These are phyloP conservation scores for Skeletonema tropicum DNA, from an alignment of 108 stramenopile species.

Conservation along the genomic window DNA sequence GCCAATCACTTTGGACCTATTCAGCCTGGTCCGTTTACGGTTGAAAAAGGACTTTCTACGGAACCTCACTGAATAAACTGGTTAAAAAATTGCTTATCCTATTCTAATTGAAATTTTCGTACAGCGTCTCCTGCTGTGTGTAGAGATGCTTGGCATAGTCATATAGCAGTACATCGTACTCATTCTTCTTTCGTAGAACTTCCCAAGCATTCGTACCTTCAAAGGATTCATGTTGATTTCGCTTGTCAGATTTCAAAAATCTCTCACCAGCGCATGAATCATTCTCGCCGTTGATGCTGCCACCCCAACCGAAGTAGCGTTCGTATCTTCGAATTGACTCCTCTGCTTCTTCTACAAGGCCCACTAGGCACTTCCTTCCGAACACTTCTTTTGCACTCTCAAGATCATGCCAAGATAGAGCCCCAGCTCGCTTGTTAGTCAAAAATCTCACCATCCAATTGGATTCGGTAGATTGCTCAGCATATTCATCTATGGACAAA, in stretches of 20 bases:
- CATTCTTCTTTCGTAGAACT: slow-evolving; percentile 39
- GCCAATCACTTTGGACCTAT: slow-evolving; percentile 52
- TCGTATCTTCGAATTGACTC: slow-evolving; percentile 46
- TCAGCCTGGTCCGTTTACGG: slow-evolving; percentile 17
- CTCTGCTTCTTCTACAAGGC: slow-evolving; percentile 45
- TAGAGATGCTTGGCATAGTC: slow-evolving; percentile 45
- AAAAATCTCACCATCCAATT: slow-evolving; percentile 65
- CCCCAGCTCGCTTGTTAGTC: slow-evolving; percentile 43
- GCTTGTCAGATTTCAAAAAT: slow-evolving; percentile 23
- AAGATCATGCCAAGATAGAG: slow-evolving; percentile 50
- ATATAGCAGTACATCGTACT: slow-evolving; percentile 43
- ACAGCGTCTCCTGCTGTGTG: slow-evolving; percentile 18
- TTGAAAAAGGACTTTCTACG: not conserved
- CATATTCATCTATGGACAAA: slow-evolving; percentile 50
- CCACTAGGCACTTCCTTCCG: slow-evolving; percentile 59
- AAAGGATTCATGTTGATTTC: slow-evolving; percentile 30
- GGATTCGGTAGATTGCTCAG: slow-evolving; percentile 37
- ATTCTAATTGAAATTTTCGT: not conserved
- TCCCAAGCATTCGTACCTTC: slow-evolving; percentile 45
- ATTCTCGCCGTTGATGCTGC: slow-evolving; percentile 6
- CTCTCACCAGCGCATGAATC: slow-evolving; percentile 23
- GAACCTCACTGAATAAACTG: not conserved
- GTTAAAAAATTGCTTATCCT: not conserved
- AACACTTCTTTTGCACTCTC: slow-evolving; percentile 58
- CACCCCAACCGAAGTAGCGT: slow-evolving; percentile 50